Percentiles rank a stretch among this genome's conserved stretches.
These are phyloP conservation scores for Hansenula sp. DNA, from an alignment of 1,139 yeast species.

Conservation along the genomic window DNA sequence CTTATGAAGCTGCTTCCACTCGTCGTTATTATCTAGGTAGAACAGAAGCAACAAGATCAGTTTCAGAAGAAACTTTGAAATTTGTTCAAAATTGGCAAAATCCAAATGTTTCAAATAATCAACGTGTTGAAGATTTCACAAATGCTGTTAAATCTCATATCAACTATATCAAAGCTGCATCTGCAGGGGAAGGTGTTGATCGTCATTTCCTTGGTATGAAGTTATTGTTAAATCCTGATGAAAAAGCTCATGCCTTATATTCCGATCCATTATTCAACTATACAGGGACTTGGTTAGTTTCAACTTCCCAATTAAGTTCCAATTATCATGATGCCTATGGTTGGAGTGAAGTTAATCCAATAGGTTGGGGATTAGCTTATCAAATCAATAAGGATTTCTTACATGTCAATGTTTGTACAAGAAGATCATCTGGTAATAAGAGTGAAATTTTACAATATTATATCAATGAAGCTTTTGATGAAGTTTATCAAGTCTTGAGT, in stretches of 20 bases:
- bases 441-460: constrained; percentile 66
- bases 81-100: constrained; percentile 79
- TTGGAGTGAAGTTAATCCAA: constrained; percentile 93
- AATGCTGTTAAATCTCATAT: constrained; percentile 76
- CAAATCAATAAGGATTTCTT: constrained; percentile 85
- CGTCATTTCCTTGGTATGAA: constrained; percentile 91
- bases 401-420: constrained; percentile 82
- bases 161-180: constrained; percentile 69
- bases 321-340: constrained; percentile 93
- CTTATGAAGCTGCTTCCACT: constrained; percentile 95
- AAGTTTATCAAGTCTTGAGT: constrained; percentile 62
- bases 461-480: constrained; percentile 77
- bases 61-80: constrained; percentile 66
- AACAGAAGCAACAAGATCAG: constrained; percentile 94
- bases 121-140: constrained; percentile 67
- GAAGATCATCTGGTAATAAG: constrained; percentile 63
- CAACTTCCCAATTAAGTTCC: constrained; percentile 87
- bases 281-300: constrained; percentile 81
- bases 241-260: constrained; percentile 67
- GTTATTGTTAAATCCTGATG: constrained; percentile 61
- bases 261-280: constrained; percentile 72
- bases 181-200: constrained; percentile 87
- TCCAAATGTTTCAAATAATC: constrained; percentile 46
- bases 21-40: constrained; percentile 87
- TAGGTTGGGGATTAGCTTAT: constrained; percentile 92